Percentiles rank a stretch among this genome's conserved stretches.
These are phyloP conservation scores for Nigrospora sphaerica DNA, from an alignment of 2,329 filamentous ascomycete genomes.

Conservation along the genomic window DNA sequence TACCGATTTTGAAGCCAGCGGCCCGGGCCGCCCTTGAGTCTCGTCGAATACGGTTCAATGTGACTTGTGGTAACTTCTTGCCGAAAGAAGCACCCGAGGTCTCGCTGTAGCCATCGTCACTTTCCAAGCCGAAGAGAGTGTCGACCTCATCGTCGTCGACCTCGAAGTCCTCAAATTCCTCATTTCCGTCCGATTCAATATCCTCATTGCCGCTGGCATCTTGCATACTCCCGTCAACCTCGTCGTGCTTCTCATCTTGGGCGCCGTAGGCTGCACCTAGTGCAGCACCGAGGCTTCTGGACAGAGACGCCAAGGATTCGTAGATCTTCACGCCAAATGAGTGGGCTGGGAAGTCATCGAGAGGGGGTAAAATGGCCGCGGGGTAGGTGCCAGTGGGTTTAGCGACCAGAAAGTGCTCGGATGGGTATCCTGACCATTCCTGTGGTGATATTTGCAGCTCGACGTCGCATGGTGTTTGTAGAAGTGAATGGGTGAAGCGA, in stretches of 20 bases:
- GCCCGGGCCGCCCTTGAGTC: slow-evolving; percentile 56
- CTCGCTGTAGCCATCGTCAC: slow-evolving; percentile 10
- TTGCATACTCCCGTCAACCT: slow-evolving; percentile 11
- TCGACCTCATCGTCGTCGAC: slow-evolving; percentile 25
- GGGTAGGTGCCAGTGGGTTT: slow-evolving; percentile 15
- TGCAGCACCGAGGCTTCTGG: slow-evolving; percentile 14
- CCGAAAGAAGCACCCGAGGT: background rate
- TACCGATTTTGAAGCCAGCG: slow-evolving; percentile 65
- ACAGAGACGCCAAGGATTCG: slow-evolving; percentile 19
- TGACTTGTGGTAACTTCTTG: background rate
- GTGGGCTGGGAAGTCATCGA: slow-evolving; percentile 12
- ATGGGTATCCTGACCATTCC: slow-evolving; percentile 21
- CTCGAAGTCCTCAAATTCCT: slow-evolving; percentile 22
- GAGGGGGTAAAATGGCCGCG: slow-evolving; percentile 7
- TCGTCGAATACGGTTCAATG: slow-evolving; percentile 34
- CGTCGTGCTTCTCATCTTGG: slow-evolving; percentile 24
- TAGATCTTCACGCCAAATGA: slow-evolving; percentile 12
- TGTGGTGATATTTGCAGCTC: slow-evolving; percentile 29
- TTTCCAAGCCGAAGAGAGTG: slow-evolving; percentile 21
- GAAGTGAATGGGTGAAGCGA: slow-evolving; percentile 29
- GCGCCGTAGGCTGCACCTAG: slow-evolving; percentile 8
- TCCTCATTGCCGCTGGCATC: slow-evolving; percentile 13
- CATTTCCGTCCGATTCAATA: slow-evolving; percentile 13
- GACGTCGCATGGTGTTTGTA: slow-evolving; percentile 16
- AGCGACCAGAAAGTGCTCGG: slow-evolving; percentile 14